A percentile compares a stretch with the other conserved stretches of the same genome.
Evolutionary conservation across 805 yeast species (phyloP).

Genomic region (Teunomyces panamensis): DNA sequence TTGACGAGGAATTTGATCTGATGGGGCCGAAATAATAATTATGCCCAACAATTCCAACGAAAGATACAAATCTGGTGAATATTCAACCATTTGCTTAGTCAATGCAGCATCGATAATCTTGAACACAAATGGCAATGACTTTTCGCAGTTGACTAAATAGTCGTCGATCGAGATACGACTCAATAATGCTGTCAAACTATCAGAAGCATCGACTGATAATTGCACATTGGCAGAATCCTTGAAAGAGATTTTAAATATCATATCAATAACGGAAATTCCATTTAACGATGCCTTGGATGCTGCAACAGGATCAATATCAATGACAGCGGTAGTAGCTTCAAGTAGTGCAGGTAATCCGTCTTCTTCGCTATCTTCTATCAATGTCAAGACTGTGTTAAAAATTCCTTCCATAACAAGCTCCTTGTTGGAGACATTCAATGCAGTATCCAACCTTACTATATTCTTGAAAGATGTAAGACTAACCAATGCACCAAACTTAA

Average conservation of each 20-base stretch:
- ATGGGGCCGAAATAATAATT: conserved; percentile 47
- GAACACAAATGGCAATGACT: conserved; percentile 50
- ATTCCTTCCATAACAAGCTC: conserved; percentile 29
- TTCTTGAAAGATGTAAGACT: conserved; percentile 51
- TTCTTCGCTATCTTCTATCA: conserved; percentile 66
- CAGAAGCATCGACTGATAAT: conserved; percentile 62
- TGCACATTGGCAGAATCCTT: conserved; percentile 76
- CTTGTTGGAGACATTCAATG: conserved; percentile 8
- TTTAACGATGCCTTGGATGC: conserved; percentile 19
- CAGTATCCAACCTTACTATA: conserved; percentile 16
- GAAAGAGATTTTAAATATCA: conserved; percentile 63
- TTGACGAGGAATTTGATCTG: conserved; percentile 30
- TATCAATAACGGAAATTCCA: conserved; percentile 41
- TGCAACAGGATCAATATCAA: conserved; percentile 33
- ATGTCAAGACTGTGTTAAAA: conserved; percentile 37
- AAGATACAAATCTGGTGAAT: conserved; percentile 57
- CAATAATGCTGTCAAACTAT: conserved; percentile 63
- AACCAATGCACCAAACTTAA: conserved; percentile 41
- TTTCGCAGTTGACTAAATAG: conserved; percentile 47
- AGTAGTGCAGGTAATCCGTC: conserved; percentile 74
- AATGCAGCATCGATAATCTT: conserved; percentile 31
- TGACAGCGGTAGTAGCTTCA: conserved; percentile 62
- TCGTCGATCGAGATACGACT: conserved; percentile 40
- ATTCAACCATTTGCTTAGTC: conserved; percentile 37
- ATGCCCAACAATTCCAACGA: conserved; percentile 55